Conservation (phyloP, 306 rosid species). For the Acmispon strigosus region DNA sequence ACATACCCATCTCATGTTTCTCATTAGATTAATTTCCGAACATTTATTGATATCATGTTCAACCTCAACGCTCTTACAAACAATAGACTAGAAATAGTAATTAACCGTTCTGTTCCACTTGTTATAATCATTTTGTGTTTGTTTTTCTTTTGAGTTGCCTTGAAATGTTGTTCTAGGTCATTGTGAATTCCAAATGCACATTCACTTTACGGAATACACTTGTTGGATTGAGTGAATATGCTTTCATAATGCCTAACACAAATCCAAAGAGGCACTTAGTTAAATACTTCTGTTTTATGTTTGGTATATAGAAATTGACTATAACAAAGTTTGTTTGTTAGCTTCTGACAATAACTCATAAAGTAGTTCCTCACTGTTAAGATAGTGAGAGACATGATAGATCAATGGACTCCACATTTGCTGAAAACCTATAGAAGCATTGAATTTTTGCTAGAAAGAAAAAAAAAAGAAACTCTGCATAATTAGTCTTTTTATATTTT, state of each 20-base stretch:
- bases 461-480: too few species aligned
- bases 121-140: not conserved
- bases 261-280: too few species aligned
- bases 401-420: conserved; percentile 4
- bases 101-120: not conserved
- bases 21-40: conserved; percentile 20
- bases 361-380: not conserved
- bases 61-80: conserved; percentile 7
- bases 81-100: not conserved
- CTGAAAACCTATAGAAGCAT: not conserved
- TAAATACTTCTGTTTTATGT: not conserved
- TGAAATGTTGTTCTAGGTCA: too few species aligned
- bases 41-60: conserved; percentile 48
- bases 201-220: too few species aligned
- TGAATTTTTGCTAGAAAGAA: not conserved
- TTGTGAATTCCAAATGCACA: too few species aligned
- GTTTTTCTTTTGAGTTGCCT: too few species aligned
- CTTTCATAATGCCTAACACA: too few species aligned
- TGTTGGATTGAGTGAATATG: too few species aligned
- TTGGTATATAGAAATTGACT: not conserved
- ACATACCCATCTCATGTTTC: conserved; percentile 33
- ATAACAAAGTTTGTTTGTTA: not conserved
- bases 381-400: not conserved
- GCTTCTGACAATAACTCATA: not conserved
- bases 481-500: too few species aligned